phyloP scores from a whole-genome alignment of 2,329 filamentous ascomycete genomes.

The Apiospora koreana region DNA sequence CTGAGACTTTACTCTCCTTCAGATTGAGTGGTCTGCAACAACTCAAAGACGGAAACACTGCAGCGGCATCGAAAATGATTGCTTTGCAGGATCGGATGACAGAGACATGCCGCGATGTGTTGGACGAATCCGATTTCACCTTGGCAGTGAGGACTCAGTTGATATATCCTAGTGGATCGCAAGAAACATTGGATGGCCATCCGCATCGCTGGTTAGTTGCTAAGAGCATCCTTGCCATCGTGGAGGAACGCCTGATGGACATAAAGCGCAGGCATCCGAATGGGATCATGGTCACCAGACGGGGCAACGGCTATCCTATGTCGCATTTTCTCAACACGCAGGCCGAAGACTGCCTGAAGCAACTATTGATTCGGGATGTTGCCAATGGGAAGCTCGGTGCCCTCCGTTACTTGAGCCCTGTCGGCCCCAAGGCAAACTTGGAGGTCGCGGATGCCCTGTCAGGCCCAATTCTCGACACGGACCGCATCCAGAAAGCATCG shows the following conservation, averaged over 20 bases:
- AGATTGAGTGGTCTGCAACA: neutral
- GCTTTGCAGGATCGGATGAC: neutral
- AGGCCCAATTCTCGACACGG: constrained; percentile 21
- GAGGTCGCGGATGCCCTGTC: constrained; percentile 26
- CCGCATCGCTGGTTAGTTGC: constrained; percentile 52
- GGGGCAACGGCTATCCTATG: constrained; percentile 5
- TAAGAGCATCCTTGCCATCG: constrained; percentile 41
- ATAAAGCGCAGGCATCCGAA: constrained; percentile 11
- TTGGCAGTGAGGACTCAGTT: constrained; percentile 56
- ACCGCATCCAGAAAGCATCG: constrained; percentile 19
- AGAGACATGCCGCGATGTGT: constrained; percentile 53
- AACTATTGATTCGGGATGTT: neutral
- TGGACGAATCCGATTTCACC: constrained; percentile 65
- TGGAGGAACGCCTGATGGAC: constrained; percentile 35
- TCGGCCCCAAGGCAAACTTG: neutral
- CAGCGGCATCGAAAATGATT: neutral
- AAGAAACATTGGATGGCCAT: constrained; percentile 51
- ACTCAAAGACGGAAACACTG: neutral
- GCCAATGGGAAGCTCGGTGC: neutral
- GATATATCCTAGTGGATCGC: constrained; percentile 56
- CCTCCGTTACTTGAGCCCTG: constrained; percentile 25
- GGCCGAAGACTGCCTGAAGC: constrained; percentile 38
- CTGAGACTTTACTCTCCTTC: neutral
- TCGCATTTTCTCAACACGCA: constrained; percentile 51
- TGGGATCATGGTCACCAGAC: constrained; percentile 48